Base-by-base conservation (phyloP, 441 rosid species). In the Metrosideros polymorpha region DNA sequence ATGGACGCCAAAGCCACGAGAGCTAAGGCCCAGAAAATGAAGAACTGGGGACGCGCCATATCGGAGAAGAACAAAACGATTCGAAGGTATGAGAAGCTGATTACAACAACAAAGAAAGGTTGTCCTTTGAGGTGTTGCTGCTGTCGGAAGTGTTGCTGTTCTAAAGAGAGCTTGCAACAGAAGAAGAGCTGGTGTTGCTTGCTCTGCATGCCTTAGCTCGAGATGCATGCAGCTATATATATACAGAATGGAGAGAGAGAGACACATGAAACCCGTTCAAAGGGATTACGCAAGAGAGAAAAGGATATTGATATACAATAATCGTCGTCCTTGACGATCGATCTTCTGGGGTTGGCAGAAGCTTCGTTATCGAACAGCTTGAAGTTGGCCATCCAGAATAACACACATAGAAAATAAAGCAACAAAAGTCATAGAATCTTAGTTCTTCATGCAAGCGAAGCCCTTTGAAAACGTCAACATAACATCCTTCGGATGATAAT, bases 31-130 rank as follows among this genome's bases (percentile, higher is more conserved):
- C 86, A 90, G 3, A 88, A 84, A 9, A 94, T 59, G 86, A 88
- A 85, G 84, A 91, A 86, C 63, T 54, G 66, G 54, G 87, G 79
- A 54, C 88, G 89, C 17, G 88, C 87, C 99, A 92, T 93, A 50
- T 66, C 22, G 83, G 43, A 39, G 35, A 32, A 30, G 8, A 35
- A 29, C 12, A 3, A 25, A 47, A 9, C 50, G 29, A 47, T 59
- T 32, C 19, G 50, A 52, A 29, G 24, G 42, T 25, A 27, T 9
- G 29, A 49, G 15, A 43, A 49, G 19, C 45, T 5, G 52, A 12
- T 14, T 59, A 18, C 35, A 29, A 32, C 71, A 59, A 30, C 22
- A 15, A 15, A 18, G 54, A 30, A 29, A 29, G 71, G 39, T 59
- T 18, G 71, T 59, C 39, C 71, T 1, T 59, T 29, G 9, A 14